These are phyloP conservation scores for Forsythia suspensa DNA, from an alignment of 257 asterid species.

Conservation along the genomic window DNA sequence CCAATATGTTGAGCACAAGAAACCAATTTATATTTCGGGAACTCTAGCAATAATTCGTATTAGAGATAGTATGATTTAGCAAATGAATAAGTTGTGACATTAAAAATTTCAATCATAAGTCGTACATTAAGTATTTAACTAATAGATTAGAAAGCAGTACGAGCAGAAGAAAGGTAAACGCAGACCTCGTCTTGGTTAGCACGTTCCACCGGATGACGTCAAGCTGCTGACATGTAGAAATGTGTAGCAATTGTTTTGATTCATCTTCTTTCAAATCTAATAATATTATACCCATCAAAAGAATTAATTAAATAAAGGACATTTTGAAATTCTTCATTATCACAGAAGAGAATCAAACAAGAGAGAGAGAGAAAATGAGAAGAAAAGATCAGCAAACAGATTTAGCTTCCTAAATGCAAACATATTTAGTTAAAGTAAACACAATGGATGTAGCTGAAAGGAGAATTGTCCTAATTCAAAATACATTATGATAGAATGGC, in stretches of 20 bases:
- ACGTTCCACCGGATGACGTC: conserved; percentile 86
- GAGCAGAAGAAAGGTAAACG: conserved; percentile 13
- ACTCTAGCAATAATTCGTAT: not conserved
- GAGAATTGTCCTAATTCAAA: too few relatives aligned
- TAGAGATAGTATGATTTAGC: not conserved
- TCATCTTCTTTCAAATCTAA: conserved; percentile 64
- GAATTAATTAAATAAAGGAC: conserved; percentile 1
- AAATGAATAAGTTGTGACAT: not conserved
- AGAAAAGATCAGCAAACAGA: not conserved
- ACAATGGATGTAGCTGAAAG: too few relatives aligned
- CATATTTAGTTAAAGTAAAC: too few relatives aligned
- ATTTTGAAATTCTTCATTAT: conserved; percentile 5
- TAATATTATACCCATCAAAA: conserved; percentile 31
- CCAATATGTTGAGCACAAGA: not conserved
- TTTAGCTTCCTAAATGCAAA: conserved; percentile 1
- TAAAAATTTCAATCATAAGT: not conserved
- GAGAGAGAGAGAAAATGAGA: conserved; percentile 5
- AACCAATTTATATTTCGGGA: not conserved
- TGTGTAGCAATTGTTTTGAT: conserved; percentile 73
- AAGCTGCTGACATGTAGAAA: conserved; percentile 56
- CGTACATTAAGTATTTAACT: not conserved
- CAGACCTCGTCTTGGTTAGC: conserved; percentile 86
- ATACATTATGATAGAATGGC: too few relatives aligned
- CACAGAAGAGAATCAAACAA: conserved; percentile 16
- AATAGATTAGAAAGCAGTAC: not conserved